Evolutionary conservation across 192 early-diverging fungal species (phyloP).

Genomic region (Umbelopsis ramanniana): DNA sequence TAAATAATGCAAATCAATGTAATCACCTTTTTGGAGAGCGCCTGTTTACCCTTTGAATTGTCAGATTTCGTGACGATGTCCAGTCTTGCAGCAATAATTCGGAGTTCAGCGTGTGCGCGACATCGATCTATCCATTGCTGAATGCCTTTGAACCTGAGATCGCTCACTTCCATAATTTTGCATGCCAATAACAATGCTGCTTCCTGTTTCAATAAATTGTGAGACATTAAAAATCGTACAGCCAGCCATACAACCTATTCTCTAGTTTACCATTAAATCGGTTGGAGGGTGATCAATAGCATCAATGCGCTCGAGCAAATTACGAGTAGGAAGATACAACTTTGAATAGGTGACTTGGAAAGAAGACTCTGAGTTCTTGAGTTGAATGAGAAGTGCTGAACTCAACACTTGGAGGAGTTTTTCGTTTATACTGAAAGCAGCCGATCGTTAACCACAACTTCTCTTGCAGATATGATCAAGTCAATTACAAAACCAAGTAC

Average conservation of each 20-base stretch:
- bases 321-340: background rate
- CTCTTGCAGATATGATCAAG: background rate
- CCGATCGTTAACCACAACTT: background rate
- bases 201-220: background rate
- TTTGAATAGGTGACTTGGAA: background rate
- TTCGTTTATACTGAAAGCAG: background rate
- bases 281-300: background rate
- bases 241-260: background rate
- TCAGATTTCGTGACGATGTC: background rate
- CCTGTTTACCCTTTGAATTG: background rate
- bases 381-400: background rate
- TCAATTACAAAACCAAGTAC: background rate
- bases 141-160: background rate
- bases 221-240: background rate
- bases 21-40: background rate
- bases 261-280: background rate
- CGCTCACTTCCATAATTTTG: constrained; percentile 7
- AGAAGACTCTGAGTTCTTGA: background rate
- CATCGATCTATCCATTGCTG: background rate
- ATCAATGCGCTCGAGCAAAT: background rate
- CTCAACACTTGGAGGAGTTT: background rate
- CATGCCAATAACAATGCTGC: background rate
- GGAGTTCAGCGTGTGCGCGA: background rate
- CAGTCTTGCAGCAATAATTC: background rate
- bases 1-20: background rate